Evolutionary conservation across 257 asterid genomes (phyloP), one percentile per base, ranked within the genome.

Genomic region (Thymus quinquecostatus): DNA sequence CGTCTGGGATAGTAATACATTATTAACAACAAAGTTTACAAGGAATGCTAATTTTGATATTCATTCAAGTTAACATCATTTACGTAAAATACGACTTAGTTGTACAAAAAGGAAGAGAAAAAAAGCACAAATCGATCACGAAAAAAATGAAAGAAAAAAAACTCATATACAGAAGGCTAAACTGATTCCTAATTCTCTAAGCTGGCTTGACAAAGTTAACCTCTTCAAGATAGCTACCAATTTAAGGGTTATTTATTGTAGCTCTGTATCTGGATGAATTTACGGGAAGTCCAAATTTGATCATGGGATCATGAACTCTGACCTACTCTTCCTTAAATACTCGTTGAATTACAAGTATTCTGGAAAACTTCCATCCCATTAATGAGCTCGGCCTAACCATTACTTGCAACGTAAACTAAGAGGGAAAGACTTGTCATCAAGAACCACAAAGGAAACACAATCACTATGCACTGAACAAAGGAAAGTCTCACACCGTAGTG

Each of bases 1-100:
- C 95, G 82, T 83, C 97, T 94, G 98, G 76, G 56, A 75, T 43
- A 87, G 65, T 80, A 76, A 73, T 34, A 21, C 51, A 82, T 50
- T 45, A 73, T 80, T 48, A 81, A 81, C 67, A 61, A 64, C 64
- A 34, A 50, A 78, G 55, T 21, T 21, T 21, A 21, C 59, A 66
- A 30, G 55, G 38, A 64, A 1, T 21, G 40, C n/a, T 62, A 63
- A 44, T 13, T 48, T 63, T 1, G 44, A 41, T 73, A 66, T 51
- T 41, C 53, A 48, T 8, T 65, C 10, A 47, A 60, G 27, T 28
- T 69, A 12, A 45, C 44, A 32, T 8, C 30, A 21, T 38, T 30
- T 29, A 45, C 49, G 56, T 43, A 49, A 10, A 57, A 29, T 40
- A 28, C 9, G 41, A 38, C 6, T 38, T 38, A 38, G 41, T 9